Conservation (phyloP, 148 eudicot species). For the Hydrangea macrophylla region DNA sequence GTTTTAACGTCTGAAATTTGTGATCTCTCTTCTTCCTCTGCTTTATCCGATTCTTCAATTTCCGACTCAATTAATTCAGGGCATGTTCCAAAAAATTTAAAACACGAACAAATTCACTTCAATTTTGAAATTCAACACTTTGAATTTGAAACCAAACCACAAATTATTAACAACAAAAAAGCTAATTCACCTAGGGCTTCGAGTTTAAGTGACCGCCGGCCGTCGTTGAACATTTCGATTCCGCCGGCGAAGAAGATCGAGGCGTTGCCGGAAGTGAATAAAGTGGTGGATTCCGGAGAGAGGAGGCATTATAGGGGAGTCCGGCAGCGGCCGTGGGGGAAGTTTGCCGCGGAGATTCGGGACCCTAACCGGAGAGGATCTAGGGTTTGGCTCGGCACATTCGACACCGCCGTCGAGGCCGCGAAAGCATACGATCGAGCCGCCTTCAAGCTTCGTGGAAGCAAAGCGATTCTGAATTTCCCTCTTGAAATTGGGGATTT, state of each 20-base stretch:
- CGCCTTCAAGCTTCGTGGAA: constrained; percentile 28
- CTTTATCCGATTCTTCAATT: background rate
- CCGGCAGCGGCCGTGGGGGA: constrained; percentile 35
- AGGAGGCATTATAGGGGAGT: constrained; percentile 25
- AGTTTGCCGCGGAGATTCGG: constrained; percentile 33
- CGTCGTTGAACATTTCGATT: constrained; percentile 3
- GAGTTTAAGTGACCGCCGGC: constrained; percentile 12
- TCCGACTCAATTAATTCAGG: background rate
- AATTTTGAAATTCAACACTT: background rate
- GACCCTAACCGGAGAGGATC: constrained; percentile 28
- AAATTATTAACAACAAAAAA: background rate
- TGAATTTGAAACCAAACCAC: background rate
- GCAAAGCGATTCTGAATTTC: no score
- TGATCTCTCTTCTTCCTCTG: background rate
- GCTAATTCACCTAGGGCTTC: constrained; percentile 11
- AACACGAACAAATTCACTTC: background rate
- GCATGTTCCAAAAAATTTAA: background rate
- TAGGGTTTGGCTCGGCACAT: constrained; percentile 35
- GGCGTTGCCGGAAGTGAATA: no score
- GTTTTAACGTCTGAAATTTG: background rate
- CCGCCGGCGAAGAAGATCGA: background rate
- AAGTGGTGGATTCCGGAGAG: background rate
- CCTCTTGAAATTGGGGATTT: constrained; percentile 13
- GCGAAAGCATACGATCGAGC: constrained; percentile 34
- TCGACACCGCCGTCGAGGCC: constrained; percentile 28